Evolutionary conservation across 176 grass and related monocot species (phyloP).

Genomic region (Phyllostachys edulis): DNA sequence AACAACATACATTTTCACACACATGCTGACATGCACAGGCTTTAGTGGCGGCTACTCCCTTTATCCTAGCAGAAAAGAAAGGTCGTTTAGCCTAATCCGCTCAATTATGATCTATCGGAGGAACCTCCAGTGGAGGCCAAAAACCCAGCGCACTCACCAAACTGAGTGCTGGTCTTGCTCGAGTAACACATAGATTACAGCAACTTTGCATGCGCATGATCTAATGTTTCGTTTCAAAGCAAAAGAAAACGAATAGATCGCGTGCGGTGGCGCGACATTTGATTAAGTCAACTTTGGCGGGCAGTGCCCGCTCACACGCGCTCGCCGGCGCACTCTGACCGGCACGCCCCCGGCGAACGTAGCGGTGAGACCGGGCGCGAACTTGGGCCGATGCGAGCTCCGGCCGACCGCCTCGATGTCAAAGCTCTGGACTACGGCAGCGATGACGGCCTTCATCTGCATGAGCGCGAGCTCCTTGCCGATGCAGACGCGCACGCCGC

Average conservation of each 20-base stretch:
- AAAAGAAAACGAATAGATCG: conserved; percentile 20
- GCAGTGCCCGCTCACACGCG: neutral
- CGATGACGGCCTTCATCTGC: conserved; percentile 83
- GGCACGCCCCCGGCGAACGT: conserved; percentile 68
- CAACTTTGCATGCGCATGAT: neutral
- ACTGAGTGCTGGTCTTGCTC: conserved; percentile 9
- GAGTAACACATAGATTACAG: conserved; percentile 2
- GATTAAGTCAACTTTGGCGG: conserved; percentile 3
- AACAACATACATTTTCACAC: neutral
- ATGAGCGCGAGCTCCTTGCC: conserved; percentile 87
- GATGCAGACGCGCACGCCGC: conserved; percentile 70
- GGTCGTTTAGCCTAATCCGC: conserved; percentile 23
- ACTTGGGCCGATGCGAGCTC: conserved; percentile 49
- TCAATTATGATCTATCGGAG: neutral
- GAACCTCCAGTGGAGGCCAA: conserved; percentile 33
- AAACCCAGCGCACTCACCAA: conserved; percentile 37
- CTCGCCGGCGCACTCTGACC: conserved; percentile 57
- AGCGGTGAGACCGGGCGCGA: conserved; percentile 67
- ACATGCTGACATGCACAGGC: conserved; percentile 22
- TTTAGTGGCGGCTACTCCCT: neutral
- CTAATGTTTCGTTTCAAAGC: conserved; percentile 9
- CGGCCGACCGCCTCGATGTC: conserved; percentile 53
- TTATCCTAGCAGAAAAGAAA: conserved; percentile 3
- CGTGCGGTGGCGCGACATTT: conserved; percentile 1
- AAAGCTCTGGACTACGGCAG: conserved; percentile 60